Evolutionary conservation across 352 stramenopile genomes (phyloP), one percentile per base, ranked within the genome.

Genomic region (Aphanomyces cochlioides): DNA sequence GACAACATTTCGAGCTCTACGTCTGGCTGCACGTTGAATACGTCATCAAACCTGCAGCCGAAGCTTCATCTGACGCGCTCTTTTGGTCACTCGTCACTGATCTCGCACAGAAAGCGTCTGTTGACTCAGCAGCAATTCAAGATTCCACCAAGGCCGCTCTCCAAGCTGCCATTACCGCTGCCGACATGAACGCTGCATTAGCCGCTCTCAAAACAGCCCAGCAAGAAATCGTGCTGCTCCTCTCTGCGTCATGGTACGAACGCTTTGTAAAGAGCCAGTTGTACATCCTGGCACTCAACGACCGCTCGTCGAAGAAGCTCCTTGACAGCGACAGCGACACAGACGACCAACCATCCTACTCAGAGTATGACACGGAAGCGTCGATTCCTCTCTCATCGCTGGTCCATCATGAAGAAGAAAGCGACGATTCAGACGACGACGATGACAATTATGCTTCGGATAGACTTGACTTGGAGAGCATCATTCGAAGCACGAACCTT

Each of bases 1-100:
- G 87, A 7, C 87, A 95, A 72, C 87, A 95, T 69, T 93, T 95
- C 69, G 85, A 93, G 47, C 74, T 95, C 6, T 95, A 93, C 77
- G 92, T 95, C 41, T 95, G 87, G 87, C 78, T 95, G 17, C 87
- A 95, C 72, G 83, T 93, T 40, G 87, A 95, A 72, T 95, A 93
- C 66, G 84, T 93, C 21, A 80, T 95, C 8, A 92, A 90, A 58
- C 85, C 81, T 2, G 65, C 90, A 39, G 54, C 92, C 34, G 80
- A 88, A 8, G 74, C 75, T 3, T 82, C 83, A 2, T 75, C 10
- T n/a, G 43, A 50, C 43, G 71, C 77, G 53, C 56, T 88, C 5
- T 94, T 92, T 58, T 94, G 87, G 87, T 79, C 79, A 60, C 73
- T 92, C 13, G 78, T 82, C 40, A 75, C 75, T 2, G 81, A 89